Conservation (phyloP, 768 basidiomycete species). For the Tylopilus intermedius region DNA sequence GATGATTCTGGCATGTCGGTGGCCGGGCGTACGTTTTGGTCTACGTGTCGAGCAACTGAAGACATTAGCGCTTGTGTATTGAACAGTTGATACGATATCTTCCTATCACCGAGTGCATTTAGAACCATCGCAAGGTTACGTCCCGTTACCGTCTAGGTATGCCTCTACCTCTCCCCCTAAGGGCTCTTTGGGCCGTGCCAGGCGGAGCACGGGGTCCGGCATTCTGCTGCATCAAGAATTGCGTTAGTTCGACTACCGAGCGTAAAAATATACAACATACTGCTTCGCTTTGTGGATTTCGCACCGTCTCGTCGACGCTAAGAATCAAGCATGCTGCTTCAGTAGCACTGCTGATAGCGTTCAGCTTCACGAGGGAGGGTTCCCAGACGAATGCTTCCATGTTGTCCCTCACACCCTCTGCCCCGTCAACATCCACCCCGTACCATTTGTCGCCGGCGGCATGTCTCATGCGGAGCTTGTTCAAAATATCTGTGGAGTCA, state of each 20-base stretch:
- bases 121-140: constrained; percentile 8
- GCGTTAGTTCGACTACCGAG: constrained; percentile 16
- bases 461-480: constrained; percentile 96
- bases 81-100: constrained; percentile 21
- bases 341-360: constrained; percentile 91
- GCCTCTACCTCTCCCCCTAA: constrained; percentile 85
- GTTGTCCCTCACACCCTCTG: constrained; percentile 87
- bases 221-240: constrained; percentile 46
- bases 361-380: constrained; percentile 89
- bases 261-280: constrained; percentile 42
- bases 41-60: background rate
- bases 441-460: constrained; percentile 85
- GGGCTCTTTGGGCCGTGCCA: constrained; percentile 82
- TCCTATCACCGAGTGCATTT: constrained; percentile 6
- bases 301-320: constrained; percentile 95
- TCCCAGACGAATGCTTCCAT: constrained; percentile 99
- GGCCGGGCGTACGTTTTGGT: background rate
- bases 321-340: constrained; percentile 96
- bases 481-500: constrained; percentile 94
- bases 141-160: constrained; percentile 57
- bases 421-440: constrained; percentile 91
- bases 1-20: background rate
- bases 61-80: constrained; percentile 10
- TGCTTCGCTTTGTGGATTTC: constrained; percentile 90
- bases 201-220: constrained; percentile 87